Evolutionary conservation across 1,284 basidiomycete species (phyloP).

Genomic region (Cryptococcus sp.): DNA sequence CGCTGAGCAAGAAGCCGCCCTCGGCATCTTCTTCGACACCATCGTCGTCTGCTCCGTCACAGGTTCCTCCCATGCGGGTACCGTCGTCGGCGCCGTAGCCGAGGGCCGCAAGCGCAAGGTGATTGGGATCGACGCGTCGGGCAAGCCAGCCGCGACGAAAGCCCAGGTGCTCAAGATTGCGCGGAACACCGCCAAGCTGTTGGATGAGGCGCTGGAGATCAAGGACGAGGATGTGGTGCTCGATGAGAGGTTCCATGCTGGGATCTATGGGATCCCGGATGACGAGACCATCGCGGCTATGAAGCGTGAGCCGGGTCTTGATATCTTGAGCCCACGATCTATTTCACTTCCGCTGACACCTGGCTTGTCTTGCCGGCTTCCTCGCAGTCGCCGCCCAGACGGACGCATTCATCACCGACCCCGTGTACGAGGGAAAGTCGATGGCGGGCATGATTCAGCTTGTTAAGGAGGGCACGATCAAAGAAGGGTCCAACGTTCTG

Average conservation of each 20-base stretch:
- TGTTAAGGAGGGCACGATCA: conserved; percentile 29
- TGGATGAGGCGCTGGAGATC: conserved; percentile 25
- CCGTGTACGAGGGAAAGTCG: conserved; percentile 39
- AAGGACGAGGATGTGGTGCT: conserved; percentile 30
- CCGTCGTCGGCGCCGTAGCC: conserved; percentile 31
- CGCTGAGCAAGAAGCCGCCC: conserved; percentile 28
- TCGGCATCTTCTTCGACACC: conserved; percentile 38
- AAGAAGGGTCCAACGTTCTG: conserved; percentile 28
- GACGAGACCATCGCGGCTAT: conserved; percentile 33
- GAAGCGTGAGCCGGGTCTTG: conserved; percentile 24
- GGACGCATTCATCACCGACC: conserved; percentile 38
- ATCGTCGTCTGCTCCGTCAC: conserved; percentile 38
- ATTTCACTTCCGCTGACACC: no score
- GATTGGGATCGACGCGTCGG: conserved; percentile 38
- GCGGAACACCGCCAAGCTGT: conserved; percentile 23
- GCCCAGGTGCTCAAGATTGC: conserved; percentile 31
- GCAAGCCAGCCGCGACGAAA: conserved; percentile 31
- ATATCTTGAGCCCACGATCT: no score
- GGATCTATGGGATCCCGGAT: conserved; percentile 36
- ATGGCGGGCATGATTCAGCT: conserved; percentile 39
- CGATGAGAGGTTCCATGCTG: conserved; percentile 36
- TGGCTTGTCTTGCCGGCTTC: neutral
- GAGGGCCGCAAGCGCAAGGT: conserved; percentile 35
- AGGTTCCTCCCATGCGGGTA: conserved; percentile 35
- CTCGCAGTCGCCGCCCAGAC: conserved; percentile 26